phyloP scores from a whole-genome alignment of 2,329 filamentous ascomycete genomes.

The Verticillium dahliae region DNA sequence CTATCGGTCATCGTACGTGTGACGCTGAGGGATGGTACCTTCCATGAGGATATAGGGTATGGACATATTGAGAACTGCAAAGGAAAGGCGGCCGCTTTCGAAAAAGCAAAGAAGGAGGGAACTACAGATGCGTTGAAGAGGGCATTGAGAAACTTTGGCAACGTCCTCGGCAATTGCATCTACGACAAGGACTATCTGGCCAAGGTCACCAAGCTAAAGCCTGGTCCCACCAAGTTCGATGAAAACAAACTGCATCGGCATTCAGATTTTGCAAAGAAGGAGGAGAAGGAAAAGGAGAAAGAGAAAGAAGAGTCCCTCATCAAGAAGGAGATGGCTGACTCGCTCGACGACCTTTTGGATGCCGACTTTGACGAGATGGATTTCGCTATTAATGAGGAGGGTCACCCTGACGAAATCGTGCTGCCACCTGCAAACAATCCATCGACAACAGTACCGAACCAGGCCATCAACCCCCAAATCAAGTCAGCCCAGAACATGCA shows the following conservation, averaged over 20 bases:
- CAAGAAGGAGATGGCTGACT: conserved; percentile 7
- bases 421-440: conserved; percentile 28
- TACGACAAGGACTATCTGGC: conserved; percentile 93
- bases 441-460: conserved; percentile 11
- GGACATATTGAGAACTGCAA: conserved; percentile 95
- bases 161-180: conserved; percentile 95
- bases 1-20: conserved; percentile 87
- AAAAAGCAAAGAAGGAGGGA: conserved; percentile 98
- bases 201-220: conserved; percentile 86
- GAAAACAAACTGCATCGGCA: conserved; percentile 77
- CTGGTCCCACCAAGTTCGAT: conserved; percentile 69
- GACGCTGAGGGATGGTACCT: conserved; percentile 88
- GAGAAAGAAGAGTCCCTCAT: conserved; percentile 7
- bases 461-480: background rate
- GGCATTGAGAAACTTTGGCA: conserved; percentile 85
- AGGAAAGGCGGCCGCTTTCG: conserved; percentile 90
- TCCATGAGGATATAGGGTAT: conserved; percentile 95
- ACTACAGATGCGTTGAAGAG: conserved; percentile 92
- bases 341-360: conserved; percentile 19
- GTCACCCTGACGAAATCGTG: conserved; percentile 70
- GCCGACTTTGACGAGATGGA: conserved; percentile 71
- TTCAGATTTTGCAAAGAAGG: conserved; percentile 63
- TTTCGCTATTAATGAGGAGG: conserved; percentile 62
- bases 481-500: conserved; percentile 24
- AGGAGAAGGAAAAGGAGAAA: conserved; percentile 32